Base-by-base conservation (phyloP, 441 rosid species). In the Gossypium lobatum region DNA sequence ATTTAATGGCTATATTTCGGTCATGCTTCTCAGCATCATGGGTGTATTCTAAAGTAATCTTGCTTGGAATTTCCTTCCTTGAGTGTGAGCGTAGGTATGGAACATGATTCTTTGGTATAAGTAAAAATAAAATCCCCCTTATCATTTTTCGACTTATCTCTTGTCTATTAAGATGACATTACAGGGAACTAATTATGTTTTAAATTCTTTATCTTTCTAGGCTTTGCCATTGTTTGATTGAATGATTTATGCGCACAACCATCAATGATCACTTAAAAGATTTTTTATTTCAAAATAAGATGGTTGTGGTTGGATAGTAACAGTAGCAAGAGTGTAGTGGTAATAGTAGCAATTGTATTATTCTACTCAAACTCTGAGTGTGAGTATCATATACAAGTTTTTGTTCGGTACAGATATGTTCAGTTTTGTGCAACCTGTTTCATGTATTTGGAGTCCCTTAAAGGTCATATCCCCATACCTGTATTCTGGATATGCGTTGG, bases 21-120 rank as follows among this genome's bases (percentile, higher is more conserved):
- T 79, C 83, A 46, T 72, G 85, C 85, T 95, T 91, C 81, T 86
- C 95, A 34, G 88, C 91, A 57, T 82, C 89, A 52, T 92, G 93
- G 96, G 90, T 91, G 31, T 91, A 88, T 86, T 92, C 98, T 34
- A 92, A 95, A 84, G 90, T 92, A 77, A 81, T 88, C 75, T 78
- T 87, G 72, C 83, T 95, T 50, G 98, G 98, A 81, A 66, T 88
- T 82, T 92, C 97, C 61, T 88, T 86, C 84, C 92, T 92, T 75
- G 98, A 95, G 84, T 84, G 61, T 58, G 91, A 83, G 77, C 89
- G 76, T 18, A 93, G 98, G 98, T 88, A 95, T 73, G 82, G 70
- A 66, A 80, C 58, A 54, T 61, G 23, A 10, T 48, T 61, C 31
- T 50, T 48, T 58, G 5, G 31, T 39, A 39, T 2, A 39, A 39